A percentile compares a stretch with the other conserved stretches of the same genome.
Evolutionary conservation across 805 yeast species (phyloP).

Genomic region (Wickerhamomyces subpelliculosus): DNA sequence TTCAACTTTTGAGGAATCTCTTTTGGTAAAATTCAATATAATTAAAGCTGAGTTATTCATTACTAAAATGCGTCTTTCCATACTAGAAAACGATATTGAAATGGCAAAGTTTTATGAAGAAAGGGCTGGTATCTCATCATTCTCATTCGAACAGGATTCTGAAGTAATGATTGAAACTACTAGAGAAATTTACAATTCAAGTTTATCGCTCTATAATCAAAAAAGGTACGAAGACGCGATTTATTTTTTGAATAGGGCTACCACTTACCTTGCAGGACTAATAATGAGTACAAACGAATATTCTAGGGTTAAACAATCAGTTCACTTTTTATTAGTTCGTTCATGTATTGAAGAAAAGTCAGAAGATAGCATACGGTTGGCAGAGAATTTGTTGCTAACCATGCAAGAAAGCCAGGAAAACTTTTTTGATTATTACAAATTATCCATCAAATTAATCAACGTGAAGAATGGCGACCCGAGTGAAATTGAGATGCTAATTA

Average conservation of each 20-base stretch:
- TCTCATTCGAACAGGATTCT: constrained; percentile 8
- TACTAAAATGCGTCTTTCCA: constrained; percentile 24
- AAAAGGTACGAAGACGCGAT: constrained; percentile 5
- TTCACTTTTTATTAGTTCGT: constrained; percentile 15
- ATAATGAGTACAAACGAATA: no score
- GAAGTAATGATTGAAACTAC: constrained; percentile 22
- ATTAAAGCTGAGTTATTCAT: constrained; percentile 24
- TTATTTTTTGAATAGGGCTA: constrained; percentile 13
- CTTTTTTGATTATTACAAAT: constrained; percentile 25
- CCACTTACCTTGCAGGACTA: constrained; percentile 7
- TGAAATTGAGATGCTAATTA: constrained; percentile 24
- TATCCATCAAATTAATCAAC: constrained; percentile 21
- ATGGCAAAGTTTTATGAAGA: constrained; percentile 29
- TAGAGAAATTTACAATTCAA: constrained; percentile 27
- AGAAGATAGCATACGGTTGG: constrained; percentile 11
- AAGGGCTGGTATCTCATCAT: constrained; percentile 19
- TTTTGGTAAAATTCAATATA: constrained; percentile 10
- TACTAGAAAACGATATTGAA: constrained; percentile 25
- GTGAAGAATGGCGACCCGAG: constrained; percentile 4
- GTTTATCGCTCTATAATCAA: constrained; percentile 15
- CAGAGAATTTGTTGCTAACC: constrained; percentile 15
- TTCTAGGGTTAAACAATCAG: no score
- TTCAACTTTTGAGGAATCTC: constrained; percentile 4
- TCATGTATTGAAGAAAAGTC: constrained; percentile 19
- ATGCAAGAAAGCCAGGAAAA: constrained; percentile 22